Conservation (phyloP, 176 grass and related monocot genomes). For the Pontederia crassipes region DNA sequence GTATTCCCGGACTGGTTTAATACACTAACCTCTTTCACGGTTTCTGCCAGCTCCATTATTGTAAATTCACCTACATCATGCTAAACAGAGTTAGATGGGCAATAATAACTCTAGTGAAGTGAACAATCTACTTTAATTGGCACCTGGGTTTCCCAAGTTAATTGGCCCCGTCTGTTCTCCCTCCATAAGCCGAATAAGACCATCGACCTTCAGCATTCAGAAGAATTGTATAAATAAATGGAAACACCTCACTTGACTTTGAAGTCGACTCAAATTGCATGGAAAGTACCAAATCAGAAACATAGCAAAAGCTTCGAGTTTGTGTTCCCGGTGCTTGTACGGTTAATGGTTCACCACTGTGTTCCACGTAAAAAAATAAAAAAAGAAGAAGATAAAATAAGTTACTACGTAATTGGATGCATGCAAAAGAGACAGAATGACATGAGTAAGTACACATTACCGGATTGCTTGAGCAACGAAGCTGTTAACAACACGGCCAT, state of each 20-base stretch:
- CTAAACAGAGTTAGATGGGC: conserved; percentile 2
- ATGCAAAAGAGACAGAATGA: not conserved
- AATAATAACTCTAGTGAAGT: not conserved
- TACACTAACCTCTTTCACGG: conserved; percentile 60
- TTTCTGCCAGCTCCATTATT: conserved; percentile 92
- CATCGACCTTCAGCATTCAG: conserved; percentile 62
- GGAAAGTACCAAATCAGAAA: conserved; percentile 76
- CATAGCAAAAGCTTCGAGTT: conserved; percentile 98
- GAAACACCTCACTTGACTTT: not conserved
- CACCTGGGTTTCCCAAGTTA: conserved; percentile 92
- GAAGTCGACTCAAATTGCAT: not conserved
- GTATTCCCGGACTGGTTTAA: too few species aligned
- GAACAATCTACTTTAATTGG: conserved; percentile 1
- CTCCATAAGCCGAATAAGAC: conserved; percentile 92
- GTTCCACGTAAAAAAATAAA: not conserved
- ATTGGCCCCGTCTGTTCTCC: conserved; percentile 84
- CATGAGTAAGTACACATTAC: conserved; percentile 34
- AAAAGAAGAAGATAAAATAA: not conserved
- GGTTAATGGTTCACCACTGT: conserved; percentile 71
- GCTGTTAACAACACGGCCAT: conserved; percentile 97
- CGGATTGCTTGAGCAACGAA: conserved; percentile 99
- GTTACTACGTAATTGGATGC: conserved; percentile 18
- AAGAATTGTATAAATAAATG: not conserved
- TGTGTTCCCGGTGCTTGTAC: conserved; percentile 99
- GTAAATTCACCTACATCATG: conserved; percentile 71